These are phyloP conservation scores for Leucosporidium yakuticum DNA, from an alignment of 768 basidiomycete species.

Conservation along the genomic window DNA sequence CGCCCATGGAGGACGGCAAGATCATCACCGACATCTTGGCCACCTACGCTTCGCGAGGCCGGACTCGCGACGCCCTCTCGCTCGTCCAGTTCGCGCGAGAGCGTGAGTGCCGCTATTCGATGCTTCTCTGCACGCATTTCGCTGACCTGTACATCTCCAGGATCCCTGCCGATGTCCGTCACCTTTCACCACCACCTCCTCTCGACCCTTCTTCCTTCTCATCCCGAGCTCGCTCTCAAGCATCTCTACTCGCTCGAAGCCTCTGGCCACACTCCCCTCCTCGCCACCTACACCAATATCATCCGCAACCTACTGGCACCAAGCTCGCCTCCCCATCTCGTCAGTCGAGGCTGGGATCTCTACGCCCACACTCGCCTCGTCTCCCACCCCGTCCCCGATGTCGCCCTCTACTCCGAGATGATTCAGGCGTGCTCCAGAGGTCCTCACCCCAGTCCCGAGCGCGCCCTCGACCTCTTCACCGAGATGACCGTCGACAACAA, in stretches of 20 bases:
- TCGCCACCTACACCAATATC: conserved; percentile 65
- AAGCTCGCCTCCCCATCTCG: conserved; percentile 51
- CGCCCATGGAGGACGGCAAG: conserved; percentile 48
- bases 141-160: conserved; percentile 19
- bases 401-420: conserved; percentile 71
- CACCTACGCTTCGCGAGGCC: conserved; percentile 51
- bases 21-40: conserved; percentile 51
- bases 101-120: conserved; percentile 44
- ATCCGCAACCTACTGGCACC: conserved; percentile 47
- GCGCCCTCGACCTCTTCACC: conserved; percentile 83
- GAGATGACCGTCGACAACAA: conserved; percentile 61
- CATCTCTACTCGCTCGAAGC: conserved; percentile 69
- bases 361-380: conserved; percentile 95
- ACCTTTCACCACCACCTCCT: conserved; percentile 59
- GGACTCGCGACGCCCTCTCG: conserved; percentile 50
- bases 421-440: conserved; percentile 69
- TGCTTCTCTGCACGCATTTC: neutral
- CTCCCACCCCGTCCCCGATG: conserved; percentile 74
- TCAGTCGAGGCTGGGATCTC: conserved; percentile 78
- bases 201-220: conserved; percentile 48
- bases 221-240: conserved; percentile 60
- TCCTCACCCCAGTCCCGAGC: conserved; percentile 69
- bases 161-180: conserved; percentile 45
- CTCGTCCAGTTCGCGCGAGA: conserved; percentile 48
- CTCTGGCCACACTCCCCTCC: conserved; percentile 58